Evolutionary conservation across 2,329 filamentous ascomycete genomes (phyloP), one percentile per base, ranked within the genome.

Genomic region (Aspergillus ochraceoroseus): DNA sequence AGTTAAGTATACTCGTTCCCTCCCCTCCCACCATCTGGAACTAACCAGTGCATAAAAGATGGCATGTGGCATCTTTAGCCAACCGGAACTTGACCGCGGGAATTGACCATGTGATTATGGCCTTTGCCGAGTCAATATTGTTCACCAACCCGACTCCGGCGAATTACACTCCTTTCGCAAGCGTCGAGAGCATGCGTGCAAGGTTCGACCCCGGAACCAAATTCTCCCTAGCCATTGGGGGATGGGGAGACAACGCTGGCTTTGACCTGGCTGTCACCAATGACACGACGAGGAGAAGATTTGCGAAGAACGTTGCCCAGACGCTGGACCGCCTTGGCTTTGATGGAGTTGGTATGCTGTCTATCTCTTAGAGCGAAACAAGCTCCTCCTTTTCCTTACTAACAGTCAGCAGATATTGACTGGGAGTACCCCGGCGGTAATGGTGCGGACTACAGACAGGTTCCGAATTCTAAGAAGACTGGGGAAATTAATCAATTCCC

Each of bases 381-480:
- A n/a, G n/a, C n/a, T n/a, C n/a, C n/a, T n/a, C n/a, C n/a, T n/a
- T n/a, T n/a, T 22, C 9, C 20, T 22, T 15, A 26, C 35, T 38
- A 22, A 43, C 30, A 3, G 8, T 7, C 11, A 6, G 41, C 32
- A 2, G 41, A 44, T 32, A 32, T 44, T 12, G 41, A 44, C 15
- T 44, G 41, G 41, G 41, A 44, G 32, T 44, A 40, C 15, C 41
- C 41, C 8, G 36, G 39, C 9, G 36, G 41, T 7, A 44, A 44
- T 18, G 41, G 41, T 2, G 31, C 39, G 17, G 41, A 40, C 22
- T 44, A 44, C 20, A 44, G 36, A 18, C 30, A 32, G 19, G 26
- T 23, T 1, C 30, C 32, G 1, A 39, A 44, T 18, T 19, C 13
- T 4, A 25, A 35, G 9, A 44, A 44, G 14, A 20, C 20, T 9